phyloP scores from a whole-genome alignment of 202 grass and related monocot species.

The Eragrostis tef region DNA sequence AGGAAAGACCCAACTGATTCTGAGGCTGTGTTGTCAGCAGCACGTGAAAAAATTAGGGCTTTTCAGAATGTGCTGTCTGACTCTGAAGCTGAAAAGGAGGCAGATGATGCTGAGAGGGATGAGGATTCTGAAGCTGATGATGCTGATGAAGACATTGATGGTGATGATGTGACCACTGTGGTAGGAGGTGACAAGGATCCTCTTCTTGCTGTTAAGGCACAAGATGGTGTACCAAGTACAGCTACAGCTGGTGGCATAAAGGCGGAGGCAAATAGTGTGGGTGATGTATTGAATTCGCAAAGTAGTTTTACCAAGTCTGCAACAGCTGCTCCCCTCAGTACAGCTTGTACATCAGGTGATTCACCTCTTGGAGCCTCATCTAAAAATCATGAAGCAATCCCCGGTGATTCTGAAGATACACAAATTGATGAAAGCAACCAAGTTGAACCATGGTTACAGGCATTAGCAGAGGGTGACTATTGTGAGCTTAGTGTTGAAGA shows the following conservation, averaged over 20 bases:
- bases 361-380: slow-evolving; percentile 54
- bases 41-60: slow-evolving; percentile 87
- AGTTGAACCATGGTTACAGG: slow-evolving; percentile 83
- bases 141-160: slow-evolving; percentile 80
- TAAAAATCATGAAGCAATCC: slow-evolving; percentile 50
- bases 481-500: slow-evolving; percentile 90
- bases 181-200: slow-evolving; percentile 56
- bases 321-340: slow-evolving; percentile 51
- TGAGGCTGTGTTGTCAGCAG: slow-evolving; percentile 71
- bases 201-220: slow-evolving; percentile 48
- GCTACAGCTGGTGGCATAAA: slow-evolving; percentile 40
- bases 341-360: slow-evolving; percentile 44
- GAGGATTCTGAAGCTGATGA: slow-evolving; percentile 93
- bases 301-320: slow-evolving; percentile 46
- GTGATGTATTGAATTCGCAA: slow-evolving; percentile 42
- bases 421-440: slow-evolving; percentile 84
- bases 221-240: slow-evolving; percentile 48
- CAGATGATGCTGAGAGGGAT: slow-evolving; percentile 76
- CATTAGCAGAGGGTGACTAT: slow-evolving; percentile 86
- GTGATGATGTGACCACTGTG: slow-evolving; percentile 62
- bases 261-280: slow-evolving; percentile 33
- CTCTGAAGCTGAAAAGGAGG: slow-evolving; percentile 79
- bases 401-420: slow-evolving; percentile 61
- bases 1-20: slow-evolving; percentile 93
- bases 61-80: slow-evolving; percentile 90